A percentile compares a stretch with the other conserved stretches of the same genome.
Conservation (phyloP, 2,329 filamentous ascomycete species). For the Pseudocercospora fuligena region DNA sequence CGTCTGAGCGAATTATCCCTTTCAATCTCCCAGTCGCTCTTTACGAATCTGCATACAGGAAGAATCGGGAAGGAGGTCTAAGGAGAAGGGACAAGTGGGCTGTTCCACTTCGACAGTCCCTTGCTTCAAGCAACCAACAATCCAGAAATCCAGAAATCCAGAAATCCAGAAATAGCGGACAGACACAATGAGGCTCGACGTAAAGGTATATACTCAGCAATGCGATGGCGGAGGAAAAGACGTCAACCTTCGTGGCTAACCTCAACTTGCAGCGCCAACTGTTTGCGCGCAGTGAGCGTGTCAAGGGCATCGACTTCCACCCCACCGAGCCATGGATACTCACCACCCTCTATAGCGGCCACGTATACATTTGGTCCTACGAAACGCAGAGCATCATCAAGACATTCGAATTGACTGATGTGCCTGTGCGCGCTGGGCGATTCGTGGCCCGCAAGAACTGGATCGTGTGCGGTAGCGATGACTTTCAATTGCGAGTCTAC, state of each 20-base stretch:
- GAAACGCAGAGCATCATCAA: conserved; percentile 97
- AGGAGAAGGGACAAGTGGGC: neutral
- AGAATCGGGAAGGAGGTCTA: neutral
- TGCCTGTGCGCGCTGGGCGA: conserved; percentile 92
- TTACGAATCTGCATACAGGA: neutral
- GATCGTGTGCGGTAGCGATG: conserved; percentile 75
- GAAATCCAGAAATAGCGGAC: conserved; percentile 25
- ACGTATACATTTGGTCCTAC: conserved; percentile 99
- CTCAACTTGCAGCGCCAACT: conserved; percentile 69
- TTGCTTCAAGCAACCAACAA: neutral
- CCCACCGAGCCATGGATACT: conserved; percentile 94
- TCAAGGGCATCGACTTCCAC: conserved; percentile 97
- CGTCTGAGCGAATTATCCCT: neutral
- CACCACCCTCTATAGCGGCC: conserved; percentile 95
- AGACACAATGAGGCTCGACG: conserved; percentile 61
- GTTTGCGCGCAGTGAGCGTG: conserved; percentile 89
- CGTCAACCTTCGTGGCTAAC: conserved; percentile 44
- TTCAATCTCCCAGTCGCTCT: neutral
- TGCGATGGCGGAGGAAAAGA: neutral
- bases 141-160: neutral
- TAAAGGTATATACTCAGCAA: conserved; percentile 55
- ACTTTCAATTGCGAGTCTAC: conserved; percentile 88
- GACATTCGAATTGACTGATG: conserved; percentile 98
- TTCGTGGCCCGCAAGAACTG: conserved; percentile 99
- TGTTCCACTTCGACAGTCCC: neutral